Evolutionary conservation across 2,329 filamentous ascomycete species (phyloP), one percentile per base, ranked within the genome.

Genomic region (Capronia coronata): DNA sequence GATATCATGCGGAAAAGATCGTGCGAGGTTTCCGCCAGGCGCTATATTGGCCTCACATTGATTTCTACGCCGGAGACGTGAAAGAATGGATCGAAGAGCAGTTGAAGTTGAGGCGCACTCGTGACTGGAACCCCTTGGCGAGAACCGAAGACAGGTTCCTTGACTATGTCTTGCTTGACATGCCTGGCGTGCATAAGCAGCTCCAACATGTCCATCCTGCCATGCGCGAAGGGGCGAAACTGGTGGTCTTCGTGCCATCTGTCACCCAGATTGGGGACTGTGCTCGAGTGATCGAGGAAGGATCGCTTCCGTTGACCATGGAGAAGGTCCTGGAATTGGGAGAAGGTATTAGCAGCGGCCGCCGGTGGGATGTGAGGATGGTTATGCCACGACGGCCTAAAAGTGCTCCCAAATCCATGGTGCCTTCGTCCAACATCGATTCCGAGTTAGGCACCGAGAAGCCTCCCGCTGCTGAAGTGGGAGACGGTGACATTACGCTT

Each of bases 261-360:
- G 80, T 93, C 51, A 89, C 86, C 8, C 87, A 91, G 65, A 84
- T 91, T 48, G 80, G 76, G 34, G 75, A 81, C 3, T 85, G 83
- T 51, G 70, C 83, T 22, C 68, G 75, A 39, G 64, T 71, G 32
- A 75, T 81, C 25, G 75, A 75, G 49, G 67, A 74, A 22, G 68
- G 77, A 10, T 67, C 65, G 2, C 68, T 87, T 46, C 78, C 79
- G 0, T 71, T 82, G 39, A 55, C 67, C 7, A 63, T 71, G 51
- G 70, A 74, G 40, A 67, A 65, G 52, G 70, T 68, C 3, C 63
- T 74, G 13, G 72, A 75, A 54, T 58, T 74, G 6, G 72, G 72
- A 0, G 63, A 65, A 16, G 71, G 70, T 0, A 65, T 74, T 14
- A 74, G 69, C 25, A 68, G 65, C 41, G 72, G 72, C n/a, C 65